Percentiles rank a stretch among this genome's conserved stretches.
Evolutionary conservation across 2,329 filamentous ascomycete species (phyloP).

Genomic region (Exophiala sp.): DNA sequence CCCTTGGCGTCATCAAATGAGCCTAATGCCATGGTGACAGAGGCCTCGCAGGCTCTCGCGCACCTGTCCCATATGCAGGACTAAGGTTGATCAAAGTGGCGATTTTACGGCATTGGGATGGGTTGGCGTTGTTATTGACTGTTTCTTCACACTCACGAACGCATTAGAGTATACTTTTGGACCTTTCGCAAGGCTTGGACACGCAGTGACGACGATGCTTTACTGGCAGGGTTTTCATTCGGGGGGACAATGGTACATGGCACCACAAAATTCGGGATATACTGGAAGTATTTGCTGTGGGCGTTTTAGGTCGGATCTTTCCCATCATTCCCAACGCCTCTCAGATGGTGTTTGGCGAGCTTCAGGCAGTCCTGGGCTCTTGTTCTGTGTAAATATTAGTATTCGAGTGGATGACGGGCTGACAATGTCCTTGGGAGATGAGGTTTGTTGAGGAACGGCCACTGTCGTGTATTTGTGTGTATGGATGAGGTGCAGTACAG

Average conservation of each 20-base stretch:
- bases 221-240: not conserved
- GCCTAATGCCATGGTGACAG: not conserved
- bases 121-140: conserved; percentile 9
- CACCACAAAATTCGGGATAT: conserved; percentile 4
- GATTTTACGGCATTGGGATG: conserved; percentile 12
- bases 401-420: not conserved
- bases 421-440: not conserved
- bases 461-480: conserved; percentile 1
- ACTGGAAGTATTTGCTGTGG: conserved; percentile 1
- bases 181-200: conserved; percentile 21
- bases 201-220: conserved; percentile 20
- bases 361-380: conserved; percentile 2
- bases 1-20: not conserved
- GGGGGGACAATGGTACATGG: conserved; percentile 3
- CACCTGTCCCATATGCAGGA: conserved; percentile 13
- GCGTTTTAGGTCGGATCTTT: conserved; percentile 4
- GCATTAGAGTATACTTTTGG: conserved; percentile 17
- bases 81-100: not conserved
- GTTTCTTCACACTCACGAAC: conserved; percentile 11
- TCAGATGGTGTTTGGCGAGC: not conserved
- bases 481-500: not conserved
- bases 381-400: conserved; percentile 7
- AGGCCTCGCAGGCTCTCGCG: conserved; percentile 9
- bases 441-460: not conserved
- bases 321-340: not conserved